Percentiles rank a stretch among this genome's conserved stretches.
Evolutionary conservation across 2,329 filamentous ascomycete genomes (phyloP).

Genomic region (Beauveria brongniartii): DNA sequence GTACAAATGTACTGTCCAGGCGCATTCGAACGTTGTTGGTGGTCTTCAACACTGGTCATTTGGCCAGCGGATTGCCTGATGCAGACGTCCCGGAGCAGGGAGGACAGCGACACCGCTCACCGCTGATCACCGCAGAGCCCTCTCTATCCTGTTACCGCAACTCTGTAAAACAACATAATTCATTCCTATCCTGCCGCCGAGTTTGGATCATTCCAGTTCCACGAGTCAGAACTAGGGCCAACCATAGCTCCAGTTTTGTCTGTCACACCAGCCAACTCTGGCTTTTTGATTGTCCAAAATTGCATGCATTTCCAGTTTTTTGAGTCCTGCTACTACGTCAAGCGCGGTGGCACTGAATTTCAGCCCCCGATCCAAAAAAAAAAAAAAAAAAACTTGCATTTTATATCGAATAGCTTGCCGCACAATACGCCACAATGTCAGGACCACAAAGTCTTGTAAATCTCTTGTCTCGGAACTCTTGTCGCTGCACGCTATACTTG

Average conservation of each 20-base stretch:
- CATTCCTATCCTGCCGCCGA: too few species aligned
- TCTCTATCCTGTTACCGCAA: not conserved
- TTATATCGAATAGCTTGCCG: not conserved
- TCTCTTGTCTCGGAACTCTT: not conserved
- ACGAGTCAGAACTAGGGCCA: not conserved
- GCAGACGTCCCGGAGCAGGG: not conserved
- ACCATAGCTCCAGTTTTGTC: not conserved
- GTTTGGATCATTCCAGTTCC: not conserved
- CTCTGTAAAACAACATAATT: not conserved
- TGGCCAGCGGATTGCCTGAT: not conserved
- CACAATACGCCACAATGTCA: not conserved
- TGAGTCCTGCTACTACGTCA: not conserved
- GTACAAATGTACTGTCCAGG: not conserved
- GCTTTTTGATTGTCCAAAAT: not conserved
- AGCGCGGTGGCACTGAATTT: not conserved
- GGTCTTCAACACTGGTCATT: not conserved
- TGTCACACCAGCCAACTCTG: not conserved
- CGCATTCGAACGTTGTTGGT: not conserved
- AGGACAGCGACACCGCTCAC: not conserved
- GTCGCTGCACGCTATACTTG: too few species aligned
- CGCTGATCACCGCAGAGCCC: not conserved
- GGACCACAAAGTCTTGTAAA: not conserved
- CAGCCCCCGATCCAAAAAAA: not conserved
- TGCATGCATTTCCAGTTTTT: conserved; percentile 1
- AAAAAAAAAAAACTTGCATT: too few species aligned